phyloP scores from a whole-genome alignment of 805 yeast species.

The Metschnikowia drakensbergensis region DNA sequence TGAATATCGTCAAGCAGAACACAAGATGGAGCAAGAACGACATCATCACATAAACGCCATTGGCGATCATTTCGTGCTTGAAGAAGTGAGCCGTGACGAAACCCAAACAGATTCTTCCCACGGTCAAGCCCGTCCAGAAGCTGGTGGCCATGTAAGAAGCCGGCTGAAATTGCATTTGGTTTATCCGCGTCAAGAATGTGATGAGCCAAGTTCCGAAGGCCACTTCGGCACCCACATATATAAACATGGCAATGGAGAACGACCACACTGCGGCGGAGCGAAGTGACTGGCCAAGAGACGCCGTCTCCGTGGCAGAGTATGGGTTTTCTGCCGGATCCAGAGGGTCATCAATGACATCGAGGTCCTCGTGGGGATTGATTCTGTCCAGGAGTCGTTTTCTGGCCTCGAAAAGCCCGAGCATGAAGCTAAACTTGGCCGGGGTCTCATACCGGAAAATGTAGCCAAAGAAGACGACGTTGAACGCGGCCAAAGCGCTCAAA shows the following conservation, averaged over 20 bases:
- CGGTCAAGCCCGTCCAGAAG: conserved; percentile 50
- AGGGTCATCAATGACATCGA: conserved; percentile 11
- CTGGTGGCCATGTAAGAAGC: conserved; percentile 48
- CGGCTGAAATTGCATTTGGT: conserved; percentile 29
- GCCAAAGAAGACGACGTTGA: conserved; percentile 22
- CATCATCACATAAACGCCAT: conserved; percentile 34
- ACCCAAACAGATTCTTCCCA: conserved; percentile 47
- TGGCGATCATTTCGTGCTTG: conserved; percentile 44
- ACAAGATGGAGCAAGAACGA: conserved; percentile 27
- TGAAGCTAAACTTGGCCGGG: conserved; percentile 39
- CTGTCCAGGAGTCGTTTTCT: conserved; percentile 5
- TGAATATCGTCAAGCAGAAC: conserved; percentile 32
- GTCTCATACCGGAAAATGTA: conserved; percentile 40
- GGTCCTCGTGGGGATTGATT: background rate
- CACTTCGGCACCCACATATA: conserved; percentile 51
- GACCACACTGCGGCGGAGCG: conserved; percentile 36
- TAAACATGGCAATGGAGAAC: conserved; percentile 40
- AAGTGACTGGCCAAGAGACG: conserved; percentile 30
- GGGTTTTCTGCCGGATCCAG: conserved; percentile 10
- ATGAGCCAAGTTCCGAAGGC: conserved; percentile 54
- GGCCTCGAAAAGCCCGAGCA: conserved; percentile 12
- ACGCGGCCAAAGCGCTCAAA: conserved; percentile 25
- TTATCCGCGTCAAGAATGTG: conserved; percentile 43
- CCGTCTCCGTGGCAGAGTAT: conserved; percentile 10
- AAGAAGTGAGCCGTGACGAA: conserved; percentile 51